Evolutionary conservation across 78 protist genomes (phyloP).

Genomic region (Dictyostelium brefeldianum): DNA sequence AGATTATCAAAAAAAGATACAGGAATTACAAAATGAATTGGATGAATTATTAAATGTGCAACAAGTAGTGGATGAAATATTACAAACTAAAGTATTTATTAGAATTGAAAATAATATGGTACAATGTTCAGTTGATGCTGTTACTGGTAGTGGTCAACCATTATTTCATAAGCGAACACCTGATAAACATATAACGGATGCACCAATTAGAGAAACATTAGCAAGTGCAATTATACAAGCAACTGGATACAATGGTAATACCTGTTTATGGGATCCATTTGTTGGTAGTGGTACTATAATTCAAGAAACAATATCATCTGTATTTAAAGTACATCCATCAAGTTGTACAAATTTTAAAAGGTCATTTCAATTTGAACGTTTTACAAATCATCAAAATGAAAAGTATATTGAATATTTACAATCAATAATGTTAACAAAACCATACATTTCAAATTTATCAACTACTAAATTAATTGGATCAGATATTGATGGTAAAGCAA

Average conservation of each 20-base stretch:
- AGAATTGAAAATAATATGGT: constrained; percentile 5
- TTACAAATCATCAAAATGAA: background rate
- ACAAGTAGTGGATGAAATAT: background rate
- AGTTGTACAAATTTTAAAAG: background rate
- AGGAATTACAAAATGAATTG: background rate
- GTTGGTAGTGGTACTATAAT: constrained; percentile 52
- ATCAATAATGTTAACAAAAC: background rate
- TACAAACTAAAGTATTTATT: constrained; percentile 35
- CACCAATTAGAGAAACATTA: constrained; percentile 71
- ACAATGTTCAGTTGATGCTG: constrained; percentile 57
- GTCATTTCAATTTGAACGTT: constrained; percentile 3
- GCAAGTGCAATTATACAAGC: constrained; percentile 25
- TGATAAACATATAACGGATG: constrained; percentile 51
- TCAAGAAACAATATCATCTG: constrained; percentile 9
- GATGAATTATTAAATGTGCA: background rate
- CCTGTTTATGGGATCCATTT: constrained; percentile 48
- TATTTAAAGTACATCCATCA: constrained; percentile 7
- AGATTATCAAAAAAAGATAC: background rate
- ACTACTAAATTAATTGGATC: constrained; percentile 24
- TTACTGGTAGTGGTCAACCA: background rate
- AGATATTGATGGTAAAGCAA: constrained; percentile 44
- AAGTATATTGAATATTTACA: background rate
- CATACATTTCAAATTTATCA: background rate
- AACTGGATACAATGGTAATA: background rate
- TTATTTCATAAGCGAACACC: constrained; percentile 35